phyloP scores from a whole-genome alignment of 805 yeast species.

The Kazachstania taianensis region DNA sequence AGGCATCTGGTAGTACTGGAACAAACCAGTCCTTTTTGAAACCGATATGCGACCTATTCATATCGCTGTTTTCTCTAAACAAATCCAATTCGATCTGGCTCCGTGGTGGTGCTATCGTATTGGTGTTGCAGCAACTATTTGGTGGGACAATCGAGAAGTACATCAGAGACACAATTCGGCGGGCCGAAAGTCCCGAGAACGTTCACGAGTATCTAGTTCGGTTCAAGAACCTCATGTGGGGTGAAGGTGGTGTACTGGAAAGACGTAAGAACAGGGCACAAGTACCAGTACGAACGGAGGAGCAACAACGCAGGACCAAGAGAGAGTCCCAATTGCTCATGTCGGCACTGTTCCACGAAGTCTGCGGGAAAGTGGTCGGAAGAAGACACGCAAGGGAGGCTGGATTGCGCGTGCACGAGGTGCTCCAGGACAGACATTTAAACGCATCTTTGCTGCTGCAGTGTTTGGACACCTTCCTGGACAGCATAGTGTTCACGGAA shows the following conservation, averaged over 20 bases:
- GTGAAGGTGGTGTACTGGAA: conserved; percentile 42
- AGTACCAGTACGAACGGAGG: conserved; percentile 32
- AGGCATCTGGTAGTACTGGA: background rate
- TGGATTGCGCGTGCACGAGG: conserved; percentile 44
- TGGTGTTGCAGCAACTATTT: conserved; percentile 71
- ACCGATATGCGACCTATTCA: conserved; percentile 70
- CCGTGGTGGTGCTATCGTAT: conserved; percentile 72
- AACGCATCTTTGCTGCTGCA: conserved; percentile 56
- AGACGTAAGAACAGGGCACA: conserved; percentile 25
- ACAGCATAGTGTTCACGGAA: too few species aligned
- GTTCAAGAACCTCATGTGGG: conserved; percentile 36
- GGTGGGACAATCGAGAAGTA: conserved; percentile 82
- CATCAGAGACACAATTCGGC: conserved; percentile 33
- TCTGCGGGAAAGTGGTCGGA: conserved; percentile 69
- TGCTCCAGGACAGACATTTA: conserved; percentile 65
- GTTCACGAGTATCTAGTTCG: conserved; percentile 33
- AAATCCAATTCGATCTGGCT: conserved; percentile 59
- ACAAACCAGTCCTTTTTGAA: conserved; percentile 49
- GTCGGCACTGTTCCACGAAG: conserved; percentile 48
- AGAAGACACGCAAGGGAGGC: conserved; percentile 53
- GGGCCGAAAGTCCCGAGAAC: conserved; percentile 29
- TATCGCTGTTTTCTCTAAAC: conserved; percentile 57
- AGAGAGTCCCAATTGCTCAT: conserved; percentile 52
- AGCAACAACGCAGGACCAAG: conserved; percentile 43
- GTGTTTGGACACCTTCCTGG: too few species aligned